These are phyloP conservation scores for Ceratocystis eucalypticola DNA, from an alignment of 2,329 filamentous ascomycete genomes.

Conservation along the genomic window DNA sequence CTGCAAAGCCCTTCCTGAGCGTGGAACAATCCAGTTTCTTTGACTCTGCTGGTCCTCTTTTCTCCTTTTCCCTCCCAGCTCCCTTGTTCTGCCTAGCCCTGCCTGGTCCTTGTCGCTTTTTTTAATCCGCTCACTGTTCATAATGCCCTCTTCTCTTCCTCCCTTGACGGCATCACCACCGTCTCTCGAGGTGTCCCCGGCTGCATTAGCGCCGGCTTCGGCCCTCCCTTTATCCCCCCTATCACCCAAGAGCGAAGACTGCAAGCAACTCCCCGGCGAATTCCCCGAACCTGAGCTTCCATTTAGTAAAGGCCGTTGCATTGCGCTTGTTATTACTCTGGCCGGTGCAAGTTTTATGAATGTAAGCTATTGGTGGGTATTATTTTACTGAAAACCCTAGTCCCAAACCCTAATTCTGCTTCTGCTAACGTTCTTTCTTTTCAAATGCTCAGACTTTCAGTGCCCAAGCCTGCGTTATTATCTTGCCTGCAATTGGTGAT, in stretches of 20 bases:
- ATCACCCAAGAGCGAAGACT: not conserved
- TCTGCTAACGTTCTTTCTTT: not conserved
- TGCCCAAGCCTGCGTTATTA: constrained; percentile 46
- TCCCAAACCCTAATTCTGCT: not conserved
- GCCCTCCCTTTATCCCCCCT: not conserved
- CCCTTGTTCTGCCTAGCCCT: not conserved
- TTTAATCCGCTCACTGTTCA: not conserved
- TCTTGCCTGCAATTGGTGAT: constrained; percentile 46
- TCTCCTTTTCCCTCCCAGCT: not conserved
- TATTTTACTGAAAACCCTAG: not conserved
- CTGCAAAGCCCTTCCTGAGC: not conserved
- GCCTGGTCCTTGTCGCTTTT: not conserved
- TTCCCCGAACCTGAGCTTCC: constrained; percentile 22
- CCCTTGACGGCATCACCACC: not conserved
- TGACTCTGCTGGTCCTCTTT: constrained; percentile 2
- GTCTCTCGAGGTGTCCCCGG: not conserved
- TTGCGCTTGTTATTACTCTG: constrained; percentile 41
- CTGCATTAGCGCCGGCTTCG: not conserved
- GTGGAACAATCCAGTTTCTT: not conserved
- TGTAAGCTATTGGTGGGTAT: constrained; percentile 25
- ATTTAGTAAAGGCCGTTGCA: constrained; percentile 38
- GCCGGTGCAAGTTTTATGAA: constrained; percentile 45
- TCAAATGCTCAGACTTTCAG: constrained; percentile 35
- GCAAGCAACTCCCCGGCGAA: constrained; percentile 1
- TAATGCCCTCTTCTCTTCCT: not conserved